Conservation (phyloP, 495 filamentous ascomycete genomes). For the Penicillium maclennaniae region DNA sequence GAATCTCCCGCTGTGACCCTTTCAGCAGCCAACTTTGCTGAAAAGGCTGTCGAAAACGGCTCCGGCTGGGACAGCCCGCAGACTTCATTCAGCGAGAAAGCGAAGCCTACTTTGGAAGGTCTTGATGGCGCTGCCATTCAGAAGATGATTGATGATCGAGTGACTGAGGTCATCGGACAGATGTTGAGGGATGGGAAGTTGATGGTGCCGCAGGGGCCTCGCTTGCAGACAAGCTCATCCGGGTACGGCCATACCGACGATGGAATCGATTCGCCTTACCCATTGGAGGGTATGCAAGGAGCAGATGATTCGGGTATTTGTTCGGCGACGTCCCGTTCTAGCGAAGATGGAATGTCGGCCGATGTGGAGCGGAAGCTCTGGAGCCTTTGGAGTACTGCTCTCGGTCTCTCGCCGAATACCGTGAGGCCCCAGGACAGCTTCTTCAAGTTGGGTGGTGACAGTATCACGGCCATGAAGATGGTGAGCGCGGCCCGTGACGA, state of each 20-base stretch:
- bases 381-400: constrained; percentile 43
- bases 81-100: constrained; percentile 10
- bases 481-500: constrained; percentile 55
- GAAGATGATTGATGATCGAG: constrained; percentile 38
- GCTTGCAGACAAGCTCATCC: constrained; percentile 8
- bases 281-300: constrained; percentile 12
- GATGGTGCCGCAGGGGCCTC: constrained; percentile 19
- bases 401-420: constrained; percentile 37
- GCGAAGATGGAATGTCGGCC: constrained; percentile 21
- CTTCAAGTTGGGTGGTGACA: constrained; percentile 49
- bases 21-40: constrained; percentile 19
- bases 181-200: constrained; percentile 38
- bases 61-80: constrained; percentile 15
- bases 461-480: constrained; percentile 66
- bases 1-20: constrained; percentile 24
- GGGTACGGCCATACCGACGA: constrained; percentile 14
- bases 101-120: constrained; percentile 6
- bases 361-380: constrained; percentile 39
- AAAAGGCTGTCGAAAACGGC: neutral
- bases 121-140: constrained; percentile 31
- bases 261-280: constrained; percentile 20
- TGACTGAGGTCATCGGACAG: constrained; percentile 36
- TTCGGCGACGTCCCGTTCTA: constrained; percentile 23
- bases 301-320: constrained; percentile 26
- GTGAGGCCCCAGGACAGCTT: constrained; percentile 45